Conservation (phyloP, 176 grass and related monocot genomes). For the Miscanthus lutarioriparius region DNA sequence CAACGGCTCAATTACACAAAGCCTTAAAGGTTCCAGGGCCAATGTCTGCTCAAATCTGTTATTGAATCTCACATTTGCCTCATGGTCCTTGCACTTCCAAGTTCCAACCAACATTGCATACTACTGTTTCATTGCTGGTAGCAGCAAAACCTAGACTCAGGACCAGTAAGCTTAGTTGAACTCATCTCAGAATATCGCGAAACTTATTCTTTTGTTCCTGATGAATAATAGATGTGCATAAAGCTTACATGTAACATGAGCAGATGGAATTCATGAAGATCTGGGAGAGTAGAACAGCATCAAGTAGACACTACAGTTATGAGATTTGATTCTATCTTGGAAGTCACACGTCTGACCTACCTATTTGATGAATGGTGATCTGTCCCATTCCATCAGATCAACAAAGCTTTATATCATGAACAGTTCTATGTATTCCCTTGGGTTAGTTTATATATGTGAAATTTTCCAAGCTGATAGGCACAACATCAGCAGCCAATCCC, state of each 20-base stretch:
- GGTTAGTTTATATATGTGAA: constrained; percentile 11
- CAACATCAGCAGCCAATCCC: constrained; percentile 19
- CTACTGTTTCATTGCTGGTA: constrained; percentile 7
- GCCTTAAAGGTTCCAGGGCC: constrained; percentile 3
- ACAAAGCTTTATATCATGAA: constrained; percentile 13
- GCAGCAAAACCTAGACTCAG: background rate
- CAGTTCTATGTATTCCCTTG: constrained; percentile 21
- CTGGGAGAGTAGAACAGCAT: background rate
- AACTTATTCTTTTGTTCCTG: background rate
- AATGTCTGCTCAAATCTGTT: background rate
- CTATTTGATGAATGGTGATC: constrained; percentile 23
- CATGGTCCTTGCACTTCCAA: constrained; percentile 22
- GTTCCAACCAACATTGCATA: background rate
- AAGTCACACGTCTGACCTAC: constrained; percentile 29
- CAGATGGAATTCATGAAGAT: constrained; percentile 8
- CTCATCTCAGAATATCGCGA: background rate
- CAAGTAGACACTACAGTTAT: background rate
- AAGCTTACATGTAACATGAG: background rate
- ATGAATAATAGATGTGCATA: constrained; percentile 18
- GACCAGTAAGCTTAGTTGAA: constrained; percentile 11
- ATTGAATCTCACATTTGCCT: constrained; percentile 17
- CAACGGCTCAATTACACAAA: background rate
- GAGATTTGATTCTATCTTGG: background rate
- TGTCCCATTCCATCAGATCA: constrained; percentile 35
- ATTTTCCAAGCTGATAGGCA: constrained; percentile 4